A percentile compares a stretch with the other conserved stretches of the same genome.
phyloP scores from a whole-genome alignment of 129 eudicot species.

The Flaveria sonorensis region DNA sequence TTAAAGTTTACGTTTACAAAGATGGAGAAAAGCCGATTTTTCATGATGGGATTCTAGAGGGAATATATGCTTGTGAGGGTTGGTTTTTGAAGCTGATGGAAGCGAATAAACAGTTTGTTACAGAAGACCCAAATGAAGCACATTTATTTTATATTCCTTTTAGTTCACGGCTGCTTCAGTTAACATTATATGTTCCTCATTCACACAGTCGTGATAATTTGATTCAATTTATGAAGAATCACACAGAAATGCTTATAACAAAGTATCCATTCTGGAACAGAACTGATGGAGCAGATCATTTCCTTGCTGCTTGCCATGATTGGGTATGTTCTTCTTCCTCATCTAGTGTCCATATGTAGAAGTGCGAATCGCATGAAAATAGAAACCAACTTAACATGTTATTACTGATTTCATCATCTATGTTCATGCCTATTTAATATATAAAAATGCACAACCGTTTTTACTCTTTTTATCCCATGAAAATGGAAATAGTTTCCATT shows the following conservation, averaged over 20 bases:
- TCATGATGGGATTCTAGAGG: slow-evolving; percentile 65
- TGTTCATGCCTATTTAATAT: neutral
- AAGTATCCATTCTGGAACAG: slow-evolving; percentile 76
- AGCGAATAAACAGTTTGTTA: slow-evolving; percentile 67
- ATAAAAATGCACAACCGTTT: neutral
- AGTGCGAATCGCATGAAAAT: neutral
- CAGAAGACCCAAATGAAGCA: slow-evolving; percentile 61
- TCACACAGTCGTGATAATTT: slow-evolving; percentile 67
- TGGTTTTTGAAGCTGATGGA: slow-evolving; percentile 86
- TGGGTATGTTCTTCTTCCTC: slow-evolving; percentile 56
- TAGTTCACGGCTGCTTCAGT: slow-evolving; percentile 61
- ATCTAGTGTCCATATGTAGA: slow-evolving; percentile 1
- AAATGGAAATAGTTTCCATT: neutral
- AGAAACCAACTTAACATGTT: neutral
- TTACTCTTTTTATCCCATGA: neutral
- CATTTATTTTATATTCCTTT: slow-evolving; percentile 78
- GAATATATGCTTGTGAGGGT: slow-evolving; percentile 83
- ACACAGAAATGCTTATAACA: slow-evolving; percentile 55
- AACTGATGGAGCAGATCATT: slow-evolving; percentile 71
- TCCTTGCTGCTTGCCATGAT: slow-evolving; percentile 84
- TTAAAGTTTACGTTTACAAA: slow-evolving; percentile 73
- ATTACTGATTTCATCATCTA: neutral
- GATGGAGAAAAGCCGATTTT: slow-evolving; percentile 81
- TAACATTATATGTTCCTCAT: slow-evolving; percentile 57
- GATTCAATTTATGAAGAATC: slow-evolving; percentile 54